Evolutionary conservation across 2,329 filamentous ascomycete genomes (phyloP), one percentile per base, ranked within the genome.

Genomic region (Colletotrichum limetticola): DNA sequence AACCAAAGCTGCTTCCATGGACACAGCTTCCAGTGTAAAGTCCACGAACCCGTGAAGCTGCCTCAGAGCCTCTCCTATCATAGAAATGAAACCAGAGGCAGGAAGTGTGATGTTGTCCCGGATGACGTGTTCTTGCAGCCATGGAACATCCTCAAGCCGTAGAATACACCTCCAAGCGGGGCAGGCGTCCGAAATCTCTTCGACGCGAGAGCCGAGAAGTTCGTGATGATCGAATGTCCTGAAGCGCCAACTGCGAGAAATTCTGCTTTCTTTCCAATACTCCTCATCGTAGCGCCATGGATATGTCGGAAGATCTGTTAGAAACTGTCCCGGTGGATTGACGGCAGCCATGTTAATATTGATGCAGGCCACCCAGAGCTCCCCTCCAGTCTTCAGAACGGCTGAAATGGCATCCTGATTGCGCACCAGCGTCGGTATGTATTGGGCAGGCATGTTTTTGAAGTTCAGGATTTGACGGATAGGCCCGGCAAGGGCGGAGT

Each of bases 381-480:
- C 61, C 4, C 76, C 76, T 4, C 66, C 60, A 2, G 72, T 55
- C 5, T 56, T 53, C 1, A 77, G 60, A 5, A 77, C 49, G n/a
- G 32, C 59, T 3, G 56, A 26, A 8, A 71, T 6, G 2, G 71
- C 60, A 16, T 70, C 26, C n/a, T 73, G 46, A 7, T 57, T 32
- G 12, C 71, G 60, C 2, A 73, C 35, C 16, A 73, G 37, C 2
- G 67, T 73, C 16, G 71, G 35, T 7, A 42, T 58, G 22, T 73
- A 73, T 28, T 58, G 14, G 9, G 61, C 56, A 5, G 14, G 32
- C 4, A 49, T 57, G 4, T 30, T 42, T 26, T 24, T 57, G n/a
- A 9, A 77, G 73, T 86, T 86, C 16, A 87, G 77, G n/a, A 87
- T 87, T 77, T 88, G 85, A 75, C 86, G 86, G 65, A 87, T 80